Percentiles rank a stretch among this genome's conserved stretches.
Evolutionary conservation across 495 filamentous ascomycete genomes (phyloP).

Genomic region (Penicilliopsis zonata): DNA sequence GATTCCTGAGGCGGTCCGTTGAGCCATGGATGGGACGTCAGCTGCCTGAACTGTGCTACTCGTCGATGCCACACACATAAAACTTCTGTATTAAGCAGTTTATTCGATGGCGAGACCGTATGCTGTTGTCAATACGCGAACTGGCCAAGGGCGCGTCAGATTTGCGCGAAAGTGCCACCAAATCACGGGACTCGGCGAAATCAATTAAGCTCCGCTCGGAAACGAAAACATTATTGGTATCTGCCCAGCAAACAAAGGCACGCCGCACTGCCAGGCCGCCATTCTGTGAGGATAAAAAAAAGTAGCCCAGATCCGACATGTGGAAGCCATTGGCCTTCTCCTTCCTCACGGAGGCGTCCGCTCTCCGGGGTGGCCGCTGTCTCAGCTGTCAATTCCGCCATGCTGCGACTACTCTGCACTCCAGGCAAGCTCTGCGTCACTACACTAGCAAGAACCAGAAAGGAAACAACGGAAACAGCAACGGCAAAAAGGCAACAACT

Average conservation of each 20-base stretch:
- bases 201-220: constrained; percentile 6
- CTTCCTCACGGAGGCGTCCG: constrained; percentile 10
- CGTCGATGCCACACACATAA: too few species aligned
- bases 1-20: too few species aligned
- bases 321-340: constrained; percentile 18
- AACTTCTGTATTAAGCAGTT: too few species aligned
- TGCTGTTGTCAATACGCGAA: too few species aligned
- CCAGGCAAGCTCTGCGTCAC: constrained; percentile 16
- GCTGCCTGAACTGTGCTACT: neutral
- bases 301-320: constrained; percentile 18
- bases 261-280: too few species aligned
- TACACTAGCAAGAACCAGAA: constrained; percentile 21
- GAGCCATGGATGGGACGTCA: too few species aligned
- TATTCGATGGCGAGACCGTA: too few species aligned
- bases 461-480: constrained; percentile 7
- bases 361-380: constrained; percentile 21
- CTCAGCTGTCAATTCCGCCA: constrained; percentile 29
- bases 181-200: constrained; percentile 22
- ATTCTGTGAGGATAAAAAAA: too few species aligned
- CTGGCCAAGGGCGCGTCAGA: constrained; percentile 13
- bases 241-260: neutral
- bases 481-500: neutral
- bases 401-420: constrained; percentile 9
- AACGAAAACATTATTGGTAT: neutral
- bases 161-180: constrained; percentile 24